A percentile compares a stretch with the other conserved stretches of the same genome.
These are phyloP conservation scores for Backusella psychrophila DNA, from an alignment of 192 early-diverging fungal genomes.

Conservation along the genomic window DNA sequence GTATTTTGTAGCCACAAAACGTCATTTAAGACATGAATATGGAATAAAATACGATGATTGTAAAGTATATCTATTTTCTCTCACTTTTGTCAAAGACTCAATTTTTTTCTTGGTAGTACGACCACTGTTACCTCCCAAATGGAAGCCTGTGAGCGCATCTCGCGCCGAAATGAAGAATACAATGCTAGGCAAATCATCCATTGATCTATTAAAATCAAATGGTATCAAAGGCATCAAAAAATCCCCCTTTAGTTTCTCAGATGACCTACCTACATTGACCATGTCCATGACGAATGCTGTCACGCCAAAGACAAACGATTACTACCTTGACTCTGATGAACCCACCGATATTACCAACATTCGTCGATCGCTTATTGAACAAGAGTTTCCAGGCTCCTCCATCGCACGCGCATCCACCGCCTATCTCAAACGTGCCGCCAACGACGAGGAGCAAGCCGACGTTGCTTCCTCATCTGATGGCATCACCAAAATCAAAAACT, in stretches of 20 bases:
- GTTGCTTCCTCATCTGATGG: not conserved
- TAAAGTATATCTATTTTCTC: not conserved
- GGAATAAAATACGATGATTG: constrained; percentile 53
- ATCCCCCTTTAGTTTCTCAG: not conserved
- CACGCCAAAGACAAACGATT: constrained; percentile 6
- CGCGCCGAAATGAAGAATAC: not conserved
- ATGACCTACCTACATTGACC: not conserved
- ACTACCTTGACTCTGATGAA: constrained; percentile 13
- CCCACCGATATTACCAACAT: constrained; percentile 20
- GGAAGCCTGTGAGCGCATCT: not conserved
- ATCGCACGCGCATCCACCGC: constrained; percentile 2
- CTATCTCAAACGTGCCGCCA: not conserved
- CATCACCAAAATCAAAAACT: not conserved
- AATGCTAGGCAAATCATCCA: not conserved
- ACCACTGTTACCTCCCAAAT: not conserved
- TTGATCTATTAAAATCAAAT: not conserved
- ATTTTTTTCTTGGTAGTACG: not conserved
- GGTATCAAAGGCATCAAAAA: not conserved
- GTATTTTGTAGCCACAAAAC: constrained; percentile 55
- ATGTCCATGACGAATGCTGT: not conserved
- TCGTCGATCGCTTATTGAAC: constrained; percentile 9
- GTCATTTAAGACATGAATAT: constrained; percentile 64
- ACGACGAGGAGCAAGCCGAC: not conserved
- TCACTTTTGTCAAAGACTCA: not conserved
- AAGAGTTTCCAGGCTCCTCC: constrained; percentile 14